A percentile compares a stretch with the other conserved stretches of the same genome.
Evolutionary conservation across 371 early-diverging fungal genomes (phyloP).

Genomic region (Apophysomyces sp.): DNA sequence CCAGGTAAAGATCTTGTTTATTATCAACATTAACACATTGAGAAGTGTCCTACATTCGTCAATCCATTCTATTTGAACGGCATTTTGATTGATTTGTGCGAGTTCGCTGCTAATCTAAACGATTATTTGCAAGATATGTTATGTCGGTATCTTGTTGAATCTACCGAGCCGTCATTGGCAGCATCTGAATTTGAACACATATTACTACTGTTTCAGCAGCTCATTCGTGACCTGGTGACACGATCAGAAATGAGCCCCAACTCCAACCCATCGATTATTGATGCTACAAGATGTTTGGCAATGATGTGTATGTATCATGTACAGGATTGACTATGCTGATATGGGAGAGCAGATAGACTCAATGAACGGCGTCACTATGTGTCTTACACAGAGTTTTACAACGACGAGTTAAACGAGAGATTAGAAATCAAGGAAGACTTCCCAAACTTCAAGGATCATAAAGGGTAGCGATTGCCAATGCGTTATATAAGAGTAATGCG

Average conservation of each 20-base stretch:
- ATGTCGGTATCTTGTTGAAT: constrained; percentile 22
- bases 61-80: constrained; percentile 8
- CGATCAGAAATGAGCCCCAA: constrained; percentile 24
- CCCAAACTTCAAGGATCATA: constrained; percentile 70
- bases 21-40: neutral
- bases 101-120: constrained; percentile 19
- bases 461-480: constrained; percentile 39
- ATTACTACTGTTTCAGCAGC: constrained; percentile 22
- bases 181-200: constrained; percentile 4
- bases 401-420: constrained; percentile 68
- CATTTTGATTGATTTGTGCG: constrained; percentile 28
- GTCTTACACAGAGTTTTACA: constrained; percentile 68
- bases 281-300: constrained; percentile 45
- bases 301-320: constrained; percentile 35
- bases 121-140: constrained; percentile 18
- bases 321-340: neutral
- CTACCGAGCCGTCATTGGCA: neutral
- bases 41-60: constrained; percentile 22
- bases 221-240: constrained; percentile 18
- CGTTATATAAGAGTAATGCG: neutral
- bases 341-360: constrained; percentile 28
- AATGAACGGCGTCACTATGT: constrained; percentile 51
- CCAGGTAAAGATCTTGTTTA: constrained; percentile 17
- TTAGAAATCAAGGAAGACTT: constrained; percentile 85
- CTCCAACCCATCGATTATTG: constrained; percentile 39